Evolutionary conservation across 257 asterid genomes (phyloP).

Genomic region (Salvia rosmarinus): DNA sequence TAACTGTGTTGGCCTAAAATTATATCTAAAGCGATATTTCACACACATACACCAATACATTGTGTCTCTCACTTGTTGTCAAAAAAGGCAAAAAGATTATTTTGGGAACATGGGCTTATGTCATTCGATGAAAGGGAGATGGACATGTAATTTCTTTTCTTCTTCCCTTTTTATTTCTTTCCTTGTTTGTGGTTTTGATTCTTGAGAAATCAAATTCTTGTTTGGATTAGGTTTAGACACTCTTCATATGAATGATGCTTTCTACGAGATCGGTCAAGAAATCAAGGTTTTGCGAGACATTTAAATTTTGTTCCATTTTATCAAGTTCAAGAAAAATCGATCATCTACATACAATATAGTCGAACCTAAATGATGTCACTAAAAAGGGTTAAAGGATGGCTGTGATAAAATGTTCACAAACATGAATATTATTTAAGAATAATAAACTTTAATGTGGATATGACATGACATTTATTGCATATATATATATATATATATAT

Average conservation of each 20-base stretch:
- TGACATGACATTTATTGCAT: too few species aligned
- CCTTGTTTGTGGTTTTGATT: conserved; percentile 19
- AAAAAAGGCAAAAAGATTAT: conserved; percentile 25
- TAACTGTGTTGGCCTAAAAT: conserved; percentile 40
- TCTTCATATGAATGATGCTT: too few species aligned
- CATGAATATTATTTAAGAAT: conserved; percentile 24
- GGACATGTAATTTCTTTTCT: not conserved
- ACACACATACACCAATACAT: conserved; percentile 29
- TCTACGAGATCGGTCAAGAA: too few species aligned
- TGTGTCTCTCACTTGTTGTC: conserved; percentile 36
- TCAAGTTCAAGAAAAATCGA: too few species aligned
- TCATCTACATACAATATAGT: not conserved
- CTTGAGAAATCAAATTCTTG: not conserved
- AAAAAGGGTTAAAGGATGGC: conserved; percentile 10
- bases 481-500: not conserved
- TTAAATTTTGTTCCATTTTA: too few species aligned
- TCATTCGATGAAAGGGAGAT: conserved; percentile 31
- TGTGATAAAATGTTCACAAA: conserved; percentile 2
- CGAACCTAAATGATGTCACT: not conserved
- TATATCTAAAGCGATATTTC: conserved; percentile 35
- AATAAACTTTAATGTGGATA: conserved; percentile 13
- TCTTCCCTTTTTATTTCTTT: not conserved
- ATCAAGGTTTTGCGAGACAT: too few species aligned
- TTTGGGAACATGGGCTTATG: conserved; percentile 33
- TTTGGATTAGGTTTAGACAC: too few species aligned